Conservation (phyloP, 768 basidiomycete species). For the Tylopilus rubrobrunneus region DNA sequence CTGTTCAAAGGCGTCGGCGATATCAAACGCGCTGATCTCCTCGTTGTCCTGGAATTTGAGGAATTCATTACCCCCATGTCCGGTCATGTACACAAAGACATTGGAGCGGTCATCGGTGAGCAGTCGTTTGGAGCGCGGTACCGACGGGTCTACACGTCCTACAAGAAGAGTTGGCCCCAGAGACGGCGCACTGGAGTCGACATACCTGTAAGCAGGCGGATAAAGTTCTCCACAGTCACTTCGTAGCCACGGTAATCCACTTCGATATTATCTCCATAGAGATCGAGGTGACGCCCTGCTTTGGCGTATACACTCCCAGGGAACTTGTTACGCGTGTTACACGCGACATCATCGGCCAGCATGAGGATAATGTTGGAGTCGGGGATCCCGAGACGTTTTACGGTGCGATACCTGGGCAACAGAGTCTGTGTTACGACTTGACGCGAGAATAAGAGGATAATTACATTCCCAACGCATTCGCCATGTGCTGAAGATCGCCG, state of each 20-base stretch:
- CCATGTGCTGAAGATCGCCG: slow-evolving; percentile 76
- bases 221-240: slow-evolving; percentile 95
- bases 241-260: slow-evolving; percentile 99
- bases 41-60: slow-evolving; percentile 99
- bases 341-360: slow-evolving; percentile 96
- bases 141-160: slow-evolving; percentile 82
- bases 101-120: slow-evolving; percentile 89
- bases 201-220: slow-evolving; percentile 87
- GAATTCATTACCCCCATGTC: slow-evolving; percentile 97
- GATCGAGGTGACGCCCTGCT: slow-evolving; percentile 71
- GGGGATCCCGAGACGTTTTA: slow-evolving; percentile 95
- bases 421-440: slow-evolving; percentile 1
- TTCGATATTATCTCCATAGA: slow-evolving; percentile 96
- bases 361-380: slow-evolving; percentile 99
- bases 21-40: slow-evolving; percentile 93
- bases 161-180: neutral
- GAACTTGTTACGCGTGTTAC: slow-evolving; percentile 88
- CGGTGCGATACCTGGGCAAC: slow-evolving; percentile 83
- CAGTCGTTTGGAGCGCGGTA: slow-evolving; percentile 90
- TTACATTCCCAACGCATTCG: slow-evolving; percentile 95
- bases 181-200: neutral
- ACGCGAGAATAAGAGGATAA: slow-evolving; percentile 11
- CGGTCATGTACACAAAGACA: slow-evolving; percentile 97
- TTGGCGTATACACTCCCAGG: slow-evolving; percentile 93
- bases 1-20: slow-evolving; percentile 97